Evolutionary conservation across 2,329 filamentous ascomycete species (phyloP).

Genomic region (Neofusicoccum cordaticola): DNA sequence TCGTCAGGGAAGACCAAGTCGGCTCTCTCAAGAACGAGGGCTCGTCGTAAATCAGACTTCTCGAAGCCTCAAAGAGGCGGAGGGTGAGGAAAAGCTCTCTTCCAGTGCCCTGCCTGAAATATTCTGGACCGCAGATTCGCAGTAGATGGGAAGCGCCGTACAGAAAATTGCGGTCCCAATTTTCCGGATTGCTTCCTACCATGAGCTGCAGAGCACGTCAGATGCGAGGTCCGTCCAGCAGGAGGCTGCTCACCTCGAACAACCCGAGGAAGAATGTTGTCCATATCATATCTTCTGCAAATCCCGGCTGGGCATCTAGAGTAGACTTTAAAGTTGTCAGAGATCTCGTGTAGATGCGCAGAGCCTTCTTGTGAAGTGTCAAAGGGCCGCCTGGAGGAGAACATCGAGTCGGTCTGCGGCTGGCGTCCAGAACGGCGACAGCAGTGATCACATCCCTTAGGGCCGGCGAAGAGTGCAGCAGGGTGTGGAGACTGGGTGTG

Average conservation of each 20-base stretch:
- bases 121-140: not conserved
- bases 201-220: not conserved
- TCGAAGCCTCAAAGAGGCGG: not conserved
- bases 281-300: not conserved
- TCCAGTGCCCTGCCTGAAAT: not conserved
- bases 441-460: not conserved
- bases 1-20: not conserved
- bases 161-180: conserved; percentile 6
- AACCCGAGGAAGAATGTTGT: not conserved
- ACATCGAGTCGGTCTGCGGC: not conserved
- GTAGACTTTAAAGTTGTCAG: not conserved
- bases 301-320: not conserved
- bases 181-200: not conserved
- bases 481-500: not conserved
- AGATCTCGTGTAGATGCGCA: not conserved
- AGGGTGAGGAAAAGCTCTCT: not conserved
- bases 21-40: not conserved
- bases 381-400: not conserved
- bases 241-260: not conserved
- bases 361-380: not conserved
- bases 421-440: not conserved
- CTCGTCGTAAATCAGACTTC: not conserved
- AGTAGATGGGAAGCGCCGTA: conserved; percentile 2
- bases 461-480: not conserved
- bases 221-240: not conserved